Base-by-base conservation (phyloP, 306 rosid species). In the Castanea sativa region DNA sequence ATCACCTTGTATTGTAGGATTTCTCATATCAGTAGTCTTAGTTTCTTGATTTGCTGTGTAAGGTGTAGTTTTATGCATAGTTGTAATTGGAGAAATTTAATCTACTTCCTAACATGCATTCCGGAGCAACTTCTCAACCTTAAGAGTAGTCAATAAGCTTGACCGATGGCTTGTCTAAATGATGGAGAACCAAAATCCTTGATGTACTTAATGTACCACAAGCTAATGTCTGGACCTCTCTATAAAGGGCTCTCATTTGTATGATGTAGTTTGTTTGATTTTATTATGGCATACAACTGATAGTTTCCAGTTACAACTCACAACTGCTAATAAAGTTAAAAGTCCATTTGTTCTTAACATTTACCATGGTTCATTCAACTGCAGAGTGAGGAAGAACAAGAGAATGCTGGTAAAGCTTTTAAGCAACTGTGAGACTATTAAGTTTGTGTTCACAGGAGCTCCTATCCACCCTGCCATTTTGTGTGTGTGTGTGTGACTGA, bases 121-220 rank as follows among this genome's bases (percentile, higher is more conserved):
- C 79, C 51, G 51, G 52, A 27, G 35, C 20, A 14, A 67, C 81
- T 76, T 59, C 29, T 81, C 78, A 83, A 79, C 73, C 79, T 69
- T 78, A 38, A 74, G 68, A 77, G 74, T 69, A 53, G 75, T 35
- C 27, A 64, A 55, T 79, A 35, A 85, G 59, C 79, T 74, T 79
- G 73, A 23, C 27, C 18, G 12, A 55, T 67, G 43, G 73, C 75
- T 32, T 77, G 58, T 80, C 65, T 67, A 77, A 72, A 70, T 49
- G 61, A n/a, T 76, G 69, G 41, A 56, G 71, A 77, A 58, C 13
- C 29, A 72, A 78, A 21, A n/a, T 69, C 38, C 77, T 74, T 73
- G 81, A 38, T 84, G 73, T 73, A 80, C 14, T 57, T 52, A n/a
- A 32, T 68, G 56, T 49, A n/a, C 69, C 75, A 56, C 32, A 33